Evolutionary conservation across 2,329 filamentous ascomycete genomes (phyloP), one percentile per base, ranked within the genome.

Genomic region (Cladosporium sp.): DNA sequence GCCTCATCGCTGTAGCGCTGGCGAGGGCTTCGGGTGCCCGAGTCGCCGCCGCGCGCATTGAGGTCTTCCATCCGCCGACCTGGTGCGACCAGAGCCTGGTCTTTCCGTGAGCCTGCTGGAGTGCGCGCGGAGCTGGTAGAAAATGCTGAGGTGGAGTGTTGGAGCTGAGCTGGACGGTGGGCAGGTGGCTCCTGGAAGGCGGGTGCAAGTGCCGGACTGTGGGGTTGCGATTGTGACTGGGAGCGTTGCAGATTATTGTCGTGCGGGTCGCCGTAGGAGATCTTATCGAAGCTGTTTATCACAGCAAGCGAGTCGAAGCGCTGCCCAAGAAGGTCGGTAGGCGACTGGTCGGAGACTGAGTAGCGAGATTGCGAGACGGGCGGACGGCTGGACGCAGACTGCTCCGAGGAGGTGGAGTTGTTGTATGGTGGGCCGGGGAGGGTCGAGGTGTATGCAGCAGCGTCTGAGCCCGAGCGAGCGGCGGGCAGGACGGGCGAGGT

Each of bases 1-100:
- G 77, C 79, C 74, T 96, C 90, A 73, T 94, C 90, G 15, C 90
- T 94, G 71, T 87, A 88, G 64, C 90, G 80, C 75, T 94, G 70
- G 36, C 68, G 91, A 39, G 85, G 79, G 61, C 78, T 80, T 44
- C 78, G 74, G 58, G 83, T 76, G 64, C 82, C 75, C 60, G 52
- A 62, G 47, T 75, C 74, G 51, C 79, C 77, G 40, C 64, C 68
- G 68, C 59, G 75, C 47, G 74, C 50, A 66, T 74, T 64, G 71
- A 73, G 73, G 67, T 81, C 81, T 75, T 78, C 75, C 76, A 78
- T 78, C 61, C 69, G 75, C 63, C 72, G 70, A 62, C 73, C 73
- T 62, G 74, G 70, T 40, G 72, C 71, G 40, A 69, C 71, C 67
- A 77, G 72, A 66, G 73, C 76, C 61, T 73, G 71, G 55, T 72